Evolutionary conservation across 352 stramenopile species (phyloP), one percentile per base, ranked within the genome.

Genomic region (Pythium angustatum): DNA sequence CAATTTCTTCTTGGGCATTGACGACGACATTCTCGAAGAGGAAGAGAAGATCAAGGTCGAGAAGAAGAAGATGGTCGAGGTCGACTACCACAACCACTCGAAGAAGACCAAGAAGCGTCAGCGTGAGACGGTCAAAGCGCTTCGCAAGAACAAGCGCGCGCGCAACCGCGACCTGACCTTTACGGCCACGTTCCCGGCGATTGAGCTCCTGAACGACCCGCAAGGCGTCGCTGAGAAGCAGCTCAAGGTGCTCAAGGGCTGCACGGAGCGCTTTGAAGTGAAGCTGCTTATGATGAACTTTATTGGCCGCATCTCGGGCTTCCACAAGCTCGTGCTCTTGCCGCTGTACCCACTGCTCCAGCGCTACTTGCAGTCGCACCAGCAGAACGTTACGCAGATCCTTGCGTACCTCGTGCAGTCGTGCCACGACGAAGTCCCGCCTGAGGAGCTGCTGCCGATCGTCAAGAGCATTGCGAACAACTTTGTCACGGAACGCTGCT

Each of bases 261-360:
- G 72, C 62, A 96, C 87, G 6, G 87, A 97, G 64, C 84, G 85
- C 31, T 97, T 98, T 38, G 88, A 98, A 65, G 86, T 96, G 48
- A 98, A 98, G 66, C 81, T 99, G 52, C 78, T 99, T 22, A 98
- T 99, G 90, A 98, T 99, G 83, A 99, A 99, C 79, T 98, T 99
- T 71, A 97, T 99, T 45, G 96, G 94, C 15, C 88, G 97, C 15
- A 72, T 99, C 30, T 77, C 99, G 7, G 97, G 97, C n/a, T 97
- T 98, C 71, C 97, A 99, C 79, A 97, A 98, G 75, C 81, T 99
- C 43, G 79, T 99, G 33, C 67, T 99, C 49, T 79, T 99, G 44
- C 85, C 87, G 30, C 95, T 99, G 63, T 99, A 99, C 83, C 88
- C 96, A 31, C 90, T 99, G 54, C 69, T 99, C 48, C 95, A 98